Conservation (phyloP, 768 basidiomycete species). For the Cystobasidium tubakii region DNA sequence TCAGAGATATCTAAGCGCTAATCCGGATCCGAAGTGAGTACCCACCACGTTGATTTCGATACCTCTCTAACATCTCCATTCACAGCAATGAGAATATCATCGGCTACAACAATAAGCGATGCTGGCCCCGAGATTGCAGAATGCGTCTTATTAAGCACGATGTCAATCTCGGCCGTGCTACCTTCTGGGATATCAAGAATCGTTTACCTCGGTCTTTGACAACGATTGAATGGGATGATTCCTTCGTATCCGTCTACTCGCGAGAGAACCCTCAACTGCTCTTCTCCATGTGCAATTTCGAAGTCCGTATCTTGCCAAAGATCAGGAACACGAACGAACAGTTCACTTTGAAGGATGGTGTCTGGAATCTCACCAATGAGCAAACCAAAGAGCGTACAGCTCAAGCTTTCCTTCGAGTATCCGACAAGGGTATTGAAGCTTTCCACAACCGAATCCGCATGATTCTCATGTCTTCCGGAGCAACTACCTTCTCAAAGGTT, state of each 20-base stretch:
- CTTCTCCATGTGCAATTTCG: constrained; percentile 99
- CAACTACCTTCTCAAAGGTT: constrained; percentile 97
- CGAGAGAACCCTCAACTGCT: constrained; percentile 94
- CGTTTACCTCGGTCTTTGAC: constrained; percentile 89
- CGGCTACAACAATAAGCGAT: constrained; percentile 97
- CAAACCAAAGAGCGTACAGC: constrained; percentile 96
- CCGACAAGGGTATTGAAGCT: constrained; percentile 81
- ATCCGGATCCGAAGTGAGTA: constrained; percentile 74
- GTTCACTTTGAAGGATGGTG: constrained; percentile 73
- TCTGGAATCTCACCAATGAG: constrained; percentile 78
- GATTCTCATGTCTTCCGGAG: constrained; percentile 96
- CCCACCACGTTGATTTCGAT: neutral
- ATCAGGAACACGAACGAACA: constrained; percentile 91
- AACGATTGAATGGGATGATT: constrained; percentile 99
- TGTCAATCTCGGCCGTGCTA: constrained; percentile 94
- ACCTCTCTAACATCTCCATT: neutral
- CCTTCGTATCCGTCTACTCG: constrained; percentile 67
- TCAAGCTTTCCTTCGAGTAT: constrained; percentile 94
- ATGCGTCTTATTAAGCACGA: constrained; percentile 99
- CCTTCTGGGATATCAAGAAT: constrained; percentile 99
- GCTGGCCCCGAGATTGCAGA: constrained; percentile 98
- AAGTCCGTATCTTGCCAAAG: constrained; percentile 94
- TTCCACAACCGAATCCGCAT: constrained; percentile 93
- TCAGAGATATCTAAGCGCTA: constrained; percentile 91
- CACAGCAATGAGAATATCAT: constrained; percentile 84